phyloP scores from a whole-genome alignment of 352 stramenopile species.

The Phytopythium montanum region DNA sequence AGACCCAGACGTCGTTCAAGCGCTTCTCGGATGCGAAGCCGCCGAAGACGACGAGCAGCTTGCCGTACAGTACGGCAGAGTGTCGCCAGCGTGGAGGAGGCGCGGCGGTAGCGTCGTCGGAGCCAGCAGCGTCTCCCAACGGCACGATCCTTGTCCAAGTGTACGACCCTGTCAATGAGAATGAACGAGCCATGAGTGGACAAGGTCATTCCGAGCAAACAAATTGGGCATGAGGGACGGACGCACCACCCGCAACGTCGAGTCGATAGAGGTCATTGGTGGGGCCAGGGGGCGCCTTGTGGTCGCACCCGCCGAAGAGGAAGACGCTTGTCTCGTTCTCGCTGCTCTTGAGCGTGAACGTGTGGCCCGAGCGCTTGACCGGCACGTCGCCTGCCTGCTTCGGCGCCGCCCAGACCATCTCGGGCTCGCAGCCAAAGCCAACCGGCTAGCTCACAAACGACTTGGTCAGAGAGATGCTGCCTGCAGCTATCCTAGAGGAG shows the following conservation, averaged over 20 bases:
- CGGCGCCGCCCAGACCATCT: conserved; percentile 87
- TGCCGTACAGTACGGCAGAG: conserved; percentile 76
- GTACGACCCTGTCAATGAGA: conserved; percentile 31
- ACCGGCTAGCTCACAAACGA: conserved; percentile 46
- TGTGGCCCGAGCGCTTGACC: conserved; percentile 93
- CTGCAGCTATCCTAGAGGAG: background rate
- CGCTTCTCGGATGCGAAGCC: conserved; percentile 91
- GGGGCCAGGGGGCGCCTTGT: conserved; percentile 88
- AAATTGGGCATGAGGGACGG: background rate
- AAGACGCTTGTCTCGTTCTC: conserved; percentile 70
- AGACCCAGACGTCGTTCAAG: conserved; percentile 97
- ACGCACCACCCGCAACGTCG: conserved; percentile 83
- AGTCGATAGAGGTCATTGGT: conserved; percentile 94
- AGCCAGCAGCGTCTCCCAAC: background rate
- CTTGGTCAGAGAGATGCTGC: background rate
- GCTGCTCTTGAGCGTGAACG: conserved; percentile 88
- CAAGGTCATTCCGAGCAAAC: background rate
- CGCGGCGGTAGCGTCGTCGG: conserved; percentile 10
- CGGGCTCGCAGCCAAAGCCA: conserved; percentile 77
- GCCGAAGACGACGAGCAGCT: conserved; percentile 92
- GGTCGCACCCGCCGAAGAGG: conserved; percentile 89
- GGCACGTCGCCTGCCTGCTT: conserved; percentile 92
- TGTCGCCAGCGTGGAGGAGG: conserved; percentile 82
- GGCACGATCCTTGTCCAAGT: conserved; percentile 59
- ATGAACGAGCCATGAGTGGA: background rate